phyloP scores from a whole-genome alignment of 2,329 filamentous ascomycete species.

The Salinomyces thailandicus region DNA sequence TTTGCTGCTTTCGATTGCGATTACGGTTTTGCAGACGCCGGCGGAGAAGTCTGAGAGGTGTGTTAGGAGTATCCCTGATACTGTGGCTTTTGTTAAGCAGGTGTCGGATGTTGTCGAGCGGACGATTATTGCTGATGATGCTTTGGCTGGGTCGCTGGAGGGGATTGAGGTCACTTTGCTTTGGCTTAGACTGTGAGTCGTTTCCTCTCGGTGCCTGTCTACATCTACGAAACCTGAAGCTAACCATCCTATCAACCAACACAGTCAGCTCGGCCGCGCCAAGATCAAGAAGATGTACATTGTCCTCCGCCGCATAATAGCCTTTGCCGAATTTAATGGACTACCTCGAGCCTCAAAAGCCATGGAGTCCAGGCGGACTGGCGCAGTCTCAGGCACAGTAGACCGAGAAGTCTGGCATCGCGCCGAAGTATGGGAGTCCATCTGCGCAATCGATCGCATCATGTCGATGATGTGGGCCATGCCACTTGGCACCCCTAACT shows the following conservation, averaged over 20 bases:
- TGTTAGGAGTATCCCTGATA: neutral
- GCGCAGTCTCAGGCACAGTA: neutral
- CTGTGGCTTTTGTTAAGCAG: neutral
- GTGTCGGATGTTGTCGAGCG: conserved; percentile 4
- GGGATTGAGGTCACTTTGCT: conserved; percentile 5
- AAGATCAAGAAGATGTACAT: conserved; percentile 29
- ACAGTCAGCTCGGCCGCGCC: conserved; percentile 24
- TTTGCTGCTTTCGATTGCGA: conserved; percentile 1
- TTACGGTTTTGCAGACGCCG: neutral
- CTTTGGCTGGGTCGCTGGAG: conserved; percentile 3
- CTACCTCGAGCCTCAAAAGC: conserved; percentile 9
- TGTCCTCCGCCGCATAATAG: conserved; percentile 24
- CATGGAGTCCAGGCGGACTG: neutral
- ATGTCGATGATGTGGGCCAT: conserved; percentile 9
- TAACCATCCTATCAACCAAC: neutral
- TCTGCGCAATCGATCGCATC: conserved; percentile 3
- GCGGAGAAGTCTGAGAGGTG: neutral
- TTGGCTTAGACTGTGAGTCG: conserved; percentile 5
- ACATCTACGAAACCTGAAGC: neutral
- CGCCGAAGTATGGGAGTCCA: conserved; percentile 2
- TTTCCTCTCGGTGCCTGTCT: too few species aligned
- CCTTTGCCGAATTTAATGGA: conserved; percentile 29
- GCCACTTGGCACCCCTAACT: conserved; percentile 2
- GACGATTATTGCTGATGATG: conserved; percentile 3
- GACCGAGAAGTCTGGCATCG: conserved; percentile 1